These are phyloP conservation scores for Abrus precatorius DNA, from an alignment of 306 rosid species.

Conservation along the genomic window DNA sequence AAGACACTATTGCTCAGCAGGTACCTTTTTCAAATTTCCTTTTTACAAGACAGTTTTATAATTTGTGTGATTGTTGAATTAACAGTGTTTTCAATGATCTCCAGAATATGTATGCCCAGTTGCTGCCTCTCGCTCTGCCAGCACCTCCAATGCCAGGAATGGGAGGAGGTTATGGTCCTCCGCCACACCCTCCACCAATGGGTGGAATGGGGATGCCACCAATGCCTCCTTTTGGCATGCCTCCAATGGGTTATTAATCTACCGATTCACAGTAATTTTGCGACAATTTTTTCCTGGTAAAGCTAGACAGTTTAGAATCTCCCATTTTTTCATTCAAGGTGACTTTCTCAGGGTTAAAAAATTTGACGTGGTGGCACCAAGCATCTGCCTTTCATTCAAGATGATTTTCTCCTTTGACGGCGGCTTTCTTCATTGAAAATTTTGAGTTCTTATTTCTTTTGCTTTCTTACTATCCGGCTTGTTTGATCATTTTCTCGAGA, in stretches of 20 bases:
- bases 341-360: constrained; percentile 38
- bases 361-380: constrained; percentile 46
- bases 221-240: constrained; percentile 40
- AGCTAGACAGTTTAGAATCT: constrained; percentile 46
- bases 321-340: constrained; percentile 43
- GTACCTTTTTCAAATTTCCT: constrained; percentile 50
- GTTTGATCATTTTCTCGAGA: constrained; percentile 45
- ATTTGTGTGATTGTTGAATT: constrained; percentile 22
- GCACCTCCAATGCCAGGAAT: constrained; percentile 96
- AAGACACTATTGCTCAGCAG: constrained; percentile 87
- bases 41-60: constrained; percentile 2
- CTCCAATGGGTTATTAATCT: constrained; percentile 51
- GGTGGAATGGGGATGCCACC: constrained; percentile 98
- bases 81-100: constrained; percentile 49
- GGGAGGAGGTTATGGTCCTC: constrained; percentile 69
- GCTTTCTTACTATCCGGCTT: constrained; percentile 30
- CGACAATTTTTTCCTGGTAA: constrained; percentile 35
- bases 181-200: constrained; percentile 74
- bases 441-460: constrained; percentile 38
- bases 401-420: constrained; percentile 39
- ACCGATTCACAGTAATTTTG: constrained; percentile 23
- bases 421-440: constrained; percentile 49
- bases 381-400: constrained; percentile 36
- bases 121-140: constrained; percentile 94
- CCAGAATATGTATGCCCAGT: constrained; percentile 98